phyloP scores from a whole-genome alignment of 495 filamentous ascomycete species.

The Tuber borchii region DNA sequence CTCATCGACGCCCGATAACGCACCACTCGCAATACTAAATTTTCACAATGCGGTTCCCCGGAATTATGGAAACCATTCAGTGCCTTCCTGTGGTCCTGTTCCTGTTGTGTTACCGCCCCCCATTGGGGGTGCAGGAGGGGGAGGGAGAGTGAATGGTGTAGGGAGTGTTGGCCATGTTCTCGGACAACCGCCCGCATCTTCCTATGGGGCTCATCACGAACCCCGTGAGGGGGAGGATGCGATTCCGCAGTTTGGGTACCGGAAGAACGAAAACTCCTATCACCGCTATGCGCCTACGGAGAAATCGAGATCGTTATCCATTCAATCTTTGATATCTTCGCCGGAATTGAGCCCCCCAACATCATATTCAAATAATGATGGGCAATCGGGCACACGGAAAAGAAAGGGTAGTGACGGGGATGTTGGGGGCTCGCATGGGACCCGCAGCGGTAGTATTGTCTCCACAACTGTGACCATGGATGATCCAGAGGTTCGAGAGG shows the following conservation, averaged over 20 bases:
- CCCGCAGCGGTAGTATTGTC: conserved; percentile 48
- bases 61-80: conserved; percentile 10
- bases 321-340: conserved; percentile 42
- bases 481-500: conserved; percentile 71
- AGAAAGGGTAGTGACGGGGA: conserved; percentile 39
- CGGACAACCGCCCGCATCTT: conserved; percentile 3
- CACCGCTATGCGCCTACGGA: conserved; percentile 6
- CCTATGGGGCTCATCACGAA: conserved; percentile 1
- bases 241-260: conserved; percentile 1
- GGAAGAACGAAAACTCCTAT: background rate
- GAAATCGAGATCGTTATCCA: conserved; percentile 28
- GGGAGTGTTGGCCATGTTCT: conserved; percentile 7
- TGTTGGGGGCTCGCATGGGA: conserved; percentile 31
- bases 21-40: conserved; percentile 26
- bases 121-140: conserved; percentile 5
- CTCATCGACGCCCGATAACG: conserved; percentile 9
- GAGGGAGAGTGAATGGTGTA: conserved; percentile 4
- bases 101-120: conserved; percentile 26
- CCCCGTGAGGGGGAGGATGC: conserved; percentile 1
- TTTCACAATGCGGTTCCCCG: conserved; percentile 37
- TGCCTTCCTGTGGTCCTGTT: conserved; percentile 11
- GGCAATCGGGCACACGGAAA: conserved; percentile 30
- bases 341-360: conserved; percentile 41
- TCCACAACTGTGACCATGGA: conserved; percentile 59
- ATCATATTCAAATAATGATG: conserved; percentile 27